Evolutionary conservation across 1,284 basidiomycete genomes (phyloP), one percentile per base, ranked within the genome.

Genomic region (Omphalotus olearius): DNA sequence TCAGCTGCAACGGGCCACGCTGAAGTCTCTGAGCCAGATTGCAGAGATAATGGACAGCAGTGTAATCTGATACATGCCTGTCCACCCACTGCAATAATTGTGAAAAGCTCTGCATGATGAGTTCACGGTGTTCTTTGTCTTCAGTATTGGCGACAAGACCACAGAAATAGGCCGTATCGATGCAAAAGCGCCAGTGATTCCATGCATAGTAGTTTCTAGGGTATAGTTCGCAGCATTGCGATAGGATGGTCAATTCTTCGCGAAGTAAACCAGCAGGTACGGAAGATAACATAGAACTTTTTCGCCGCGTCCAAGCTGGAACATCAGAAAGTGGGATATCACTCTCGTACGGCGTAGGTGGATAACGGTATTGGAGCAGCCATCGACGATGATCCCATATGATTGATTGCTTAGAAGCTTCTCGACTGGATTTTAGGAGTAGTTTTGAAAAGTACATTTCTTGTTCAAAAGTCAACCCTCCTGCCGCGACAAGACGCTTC

Each of bases 181-280:
- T 61, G 52, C 81, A 70, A 38, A 73, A 72, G 47, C 69, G 69
- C 58, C 81, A 77, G 59, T 86, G 79, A 3, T 67, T 63, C 84
- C 84, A 86, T 9, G 80, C 82, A 60, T 82, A 77, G 60, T 86
- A 87, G 59, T 86, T 87, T 25, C 84, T 75, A 7, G 80, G 78
- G 60, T 85, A 83, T 5, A 70, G 60, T 58, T 80, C 77, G 64
- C 79, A 81, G 38, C 82, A 77, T 39, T 63, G 64, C 35, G 69
- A 64, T 16, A 72, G 64, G 45, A 79, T 56, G 1, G 60, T 59
- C 28, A 85, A 65, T 62, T 87, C 84, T 17, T 61, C 54, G 38
- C 59, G 60, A 42, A 80, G 59, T 16, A 57, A 59, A 0, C 63
- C 60, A 13, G 65, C 58, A 28, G 69, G 61, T 49, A 74, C 36